Evolutionary conservation across 2,329 filamentous ascomycete genomes (phyloP).

Genomic region (Pseudopyrenochaeta lycopersici): DNA sequence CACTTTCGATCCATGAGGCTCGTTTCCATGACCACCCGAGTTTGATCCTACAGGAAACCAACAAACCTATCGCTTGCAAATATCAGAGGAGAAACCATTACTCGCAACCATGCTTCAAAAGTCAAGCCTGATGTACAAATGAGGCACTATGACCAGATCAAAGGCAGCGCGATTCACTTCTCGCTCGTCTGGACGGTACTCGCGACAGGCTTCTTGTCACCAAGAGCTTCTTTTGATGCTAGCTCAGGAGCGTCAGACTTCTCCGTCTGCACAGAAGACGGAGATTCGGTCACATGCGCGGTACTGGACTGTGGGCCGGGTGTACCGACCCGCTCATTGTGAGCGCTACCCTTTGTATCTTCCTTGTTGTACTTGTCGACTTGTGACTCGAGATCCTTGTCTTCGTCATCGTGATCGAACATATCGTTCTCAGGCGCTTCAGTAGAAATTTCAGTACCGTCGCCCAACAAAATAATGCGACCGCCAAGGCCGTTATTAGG

Average conservation of each 20-base stretch:
- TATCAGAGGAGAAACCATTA: conserved; percentile 24
- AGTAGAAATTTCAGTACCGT: conserved; percentile 91
- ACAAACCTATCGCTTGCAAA: conserved; percentile 21
- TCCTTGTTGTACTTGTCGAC: conserved; percentile 69
- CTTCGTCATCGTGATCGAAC: conserved; percentile 89
- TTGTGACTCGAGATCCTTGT: conserved; percentile 86
- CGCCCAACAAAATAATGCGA: conserved; percentile 92
- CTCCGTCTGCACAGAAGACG: conserved; percentile 49
- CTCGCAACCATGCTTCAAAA: conserved; percentile 9
- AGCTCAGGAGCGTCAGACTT: conserved; percentile 37
- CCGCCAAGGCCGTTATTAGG: conserved; percentile 72
- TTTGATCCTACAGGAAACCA: conserved; percentile 29
- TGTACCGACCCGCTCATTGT: conserved; percentile 34
- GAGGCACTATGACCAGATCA: conserved; percentile 6
- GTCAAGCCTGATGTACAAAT: background rate
- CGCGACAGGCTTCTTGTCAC: conserved; percentile 27
- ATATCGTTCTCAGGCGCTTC: conserved; percentile 91
- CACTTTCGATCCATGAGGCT: conserved; percentile 28
- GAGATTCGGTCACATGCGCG: conserved; percentile 42
- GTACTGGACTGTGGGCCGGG: conserved; percentile 32
- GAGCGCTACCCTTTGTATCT: conserved; percentile 28
- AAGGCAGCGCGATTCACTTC: conserved; percentile 26
- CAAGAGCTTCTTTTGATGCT: conserved; percentile 20
- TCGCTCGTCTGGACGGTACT: conserved; percentile 21
- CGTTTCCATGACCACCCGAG: conserved; percentile 31